These are phyloP conservation scores for Yarrowia hollandica DNA, from an alignment of 805 yeast genomes.

Conservation along the genomic window DNA sequence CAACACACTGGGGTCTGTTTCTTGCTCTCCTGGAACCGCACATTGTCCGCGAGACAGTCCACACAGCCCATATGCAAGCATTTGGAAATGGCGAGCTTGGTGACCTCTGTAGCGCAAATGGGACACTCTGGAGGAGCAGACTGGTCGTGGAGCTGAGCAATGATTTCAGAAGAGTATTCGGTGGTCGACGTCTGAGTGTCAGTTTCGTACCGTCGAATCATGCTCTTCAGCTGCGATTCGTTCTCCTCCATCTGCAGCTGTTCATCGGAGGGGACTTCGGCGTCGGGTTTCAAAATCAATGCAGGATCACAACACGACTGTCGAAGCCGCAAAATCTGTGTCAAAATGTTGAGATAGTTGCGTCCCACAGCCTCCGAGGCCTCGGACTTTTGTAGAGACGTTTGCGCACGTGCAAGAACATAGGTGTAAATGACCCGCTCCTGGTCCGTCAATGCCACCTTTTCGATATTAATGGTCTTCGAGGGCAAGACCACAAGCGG, in stretches of 20 bases:
- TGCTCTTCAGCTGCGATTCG: constrained; percentile 1
- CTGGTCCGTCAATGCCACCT: constrained; percentile 60
- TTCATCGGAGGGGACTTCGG: constrained; percentile 30
- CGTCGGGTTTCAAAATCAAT: constrained; percentile 50
- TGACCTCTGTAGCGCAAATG: constrained; percentile 73
- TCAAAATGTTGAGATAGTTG: constrained; percentile 73
- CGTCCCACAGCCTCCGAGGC: constrained; percentile 46
- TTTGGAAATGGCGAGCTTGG: constrained; percentile 62
- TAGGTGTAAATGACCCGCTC: constrained; percentile 69
- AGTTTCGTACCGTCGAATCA: not conserved
- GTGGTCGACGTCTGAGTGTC: not conserved
- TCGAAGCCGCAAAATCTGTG: constrained; percentile 78
- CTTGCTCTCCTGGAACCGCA: constrained; percentile 60
- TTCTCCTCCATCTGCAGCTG: constrained; percentile 31
- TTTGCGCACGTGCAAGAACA: constrained; percentile 66
- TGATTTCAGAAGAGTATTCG: not conserved
- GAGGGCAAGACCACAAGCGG: constrained; percentile 75
- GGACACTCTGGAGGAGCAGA: constrained; percentile 67
- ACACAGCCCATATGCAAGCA: constrained; percentile 84
- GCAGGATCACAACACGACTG: constrained; percentile 87
- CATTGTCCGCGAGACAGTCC: constrained; percentile 69
- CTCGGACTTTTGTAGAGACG: constrained; percentile 38
- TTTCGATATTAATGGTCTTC: constrained; percentile 69
- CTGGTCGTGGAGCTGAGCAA: constrained; percentile 29
- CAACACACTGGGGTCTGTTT: constrained; percentile 63